Evolutionary conservation across 1,284 basidiomycete genomes (phyloP).

Genomic region (Coniferiporia weirii): DNA sequence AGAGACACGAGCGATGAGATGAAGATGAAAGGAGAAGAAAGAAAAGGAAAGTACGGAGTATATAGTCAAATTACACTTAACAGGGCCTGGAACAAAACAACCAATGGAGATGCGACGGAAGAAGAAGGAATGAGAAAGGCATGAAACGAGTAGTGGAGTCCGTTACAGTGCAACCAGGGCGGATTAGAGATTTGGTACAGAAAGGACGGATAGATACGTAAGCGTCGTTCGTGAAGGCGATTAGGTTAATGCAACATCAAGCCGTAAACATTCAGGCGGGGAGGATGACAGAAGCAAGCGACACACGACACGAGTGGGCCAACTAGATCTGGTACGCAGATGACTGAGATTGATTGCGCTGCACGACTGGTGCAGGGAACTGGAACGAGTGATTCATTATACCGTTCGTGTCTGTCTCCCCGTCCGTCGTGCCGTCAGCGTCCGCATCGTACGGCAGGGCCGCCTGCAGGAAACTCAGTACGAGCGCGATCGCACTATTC

Average conservation of each 20-base stretch:
- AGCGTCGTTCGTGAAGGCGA: not conserved
- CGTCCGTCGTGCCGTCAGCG: conserved; percentile 1
- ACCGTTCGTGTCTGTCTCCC: not conserved
- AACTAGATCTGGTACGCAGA: conserved; percentile 15
- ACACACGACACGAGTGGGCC: not conserved
- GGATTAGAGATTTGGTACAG: not conserved
- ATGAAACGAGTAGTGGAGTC: not conserved
- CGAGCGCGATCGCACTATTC: conserved; percentile 33
- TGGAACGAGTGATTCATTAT: not conserved
- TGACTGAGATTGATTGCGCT: conserved; percentile 15
- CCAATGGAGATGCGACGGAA: not conserved
- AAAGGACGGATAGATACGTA: not conserved
- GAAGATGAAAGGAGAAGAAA: not conserved
- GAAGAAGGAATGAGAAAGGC: not conserved
- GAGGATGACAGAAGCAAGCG: too few species aligned
- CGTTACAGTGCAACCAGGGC: not conserved
- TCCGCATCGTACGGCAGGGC: conserved; percentile 17
- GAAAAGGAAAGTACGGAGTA: not conserved
- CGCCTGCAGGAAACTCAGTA: conserved; percentile 25
- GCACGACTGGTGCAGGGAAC: conserved; percentile 3
- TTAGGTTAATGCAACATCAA: not conserved
- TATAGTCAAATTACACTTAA: not conserved
- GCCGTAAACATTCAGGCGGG: too few species aligned
- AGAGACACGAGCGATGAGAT: too few species aligned
- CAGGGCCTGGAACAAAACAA: not conserved